phyloP scores from a whole-genome alignment of 305 asterid species.

The Petunia hybrid region DNA sequence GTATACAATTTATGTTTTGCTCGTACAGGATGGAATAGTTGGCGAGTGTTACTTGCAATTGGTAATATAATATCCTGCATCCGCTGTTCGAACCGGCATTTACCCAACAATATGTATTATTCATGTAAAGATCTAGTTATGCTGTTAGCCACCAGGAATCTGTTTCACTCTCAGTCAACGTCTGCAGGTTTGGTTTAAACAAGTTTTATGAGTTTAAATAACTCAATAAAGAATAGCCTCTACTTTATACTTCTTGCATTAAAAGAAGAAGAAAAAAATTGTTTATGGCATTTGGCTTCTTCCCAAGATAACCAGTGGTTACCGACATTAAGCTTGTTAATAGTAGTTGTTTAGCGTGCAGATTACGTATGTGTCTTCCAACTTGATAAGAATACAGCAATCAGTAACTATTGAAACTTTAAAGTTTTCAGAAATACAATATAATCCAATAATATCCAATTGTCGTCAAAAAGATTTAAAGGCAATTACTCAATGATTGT shows the following conservation, averaged over 20 bases:
- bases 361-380: constrained; percentile 4
- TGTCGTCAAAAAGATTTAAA: neutral
- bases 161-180: neutral
- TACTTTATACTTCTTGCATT: neutral
- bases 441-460: neutral
- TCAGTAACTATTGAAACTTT: constrained; percentile 7
- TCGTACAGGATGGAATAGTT: too few relatives aligned
- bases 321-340: neutral
- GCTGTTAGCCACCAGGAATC: neutral
- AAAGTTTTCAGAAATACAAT: neutral
- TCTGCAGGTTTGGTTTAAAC: neutral
- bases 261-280: neutral
- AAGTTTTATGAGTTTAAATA: neutral
- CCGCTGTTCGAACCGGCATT: too few relatives aligned
- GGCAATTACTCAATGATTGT: too few relatives aligned
- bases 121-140: too few relatives aligned
- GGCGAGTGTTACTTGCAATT: too few relatives aligned
- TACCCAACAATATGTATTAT: too few relatives aligned
- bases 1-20: too few relatives aligned
- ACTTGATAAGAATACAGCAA: constrained; percentile 18
- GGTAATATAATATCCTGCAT: too few relatives aligned
- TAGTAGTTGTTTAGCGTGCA: neutral
- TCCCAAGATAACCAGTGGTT: constrained; percentile 8
- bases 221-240: constrained; percentile 5
- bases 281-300: neutral